Conservation (phyloP, 208 protist genomes). For the Ichthyophonus hoferi region DNA sequence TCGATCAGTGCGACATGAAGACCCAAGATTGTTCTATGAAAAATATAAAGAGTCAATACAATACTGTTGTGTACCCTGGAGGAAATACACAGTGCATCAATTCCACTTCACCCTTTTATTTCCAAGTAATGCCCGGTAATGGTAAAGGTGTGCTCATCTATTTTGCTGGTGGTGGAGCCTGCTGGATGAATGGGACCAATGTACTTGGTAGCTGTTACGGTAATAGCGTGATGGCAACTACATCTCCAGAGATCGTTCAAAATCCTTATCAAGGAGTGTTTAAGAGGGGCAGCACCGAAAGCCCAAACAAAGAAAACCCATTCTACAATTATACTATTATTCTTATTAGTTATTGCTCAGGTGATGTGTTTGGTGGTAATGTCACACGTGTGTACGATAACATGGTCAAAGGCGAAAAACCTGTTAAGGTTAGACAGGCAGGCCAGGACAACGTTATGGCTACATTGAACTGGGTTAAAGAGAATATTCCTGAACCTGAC, state of each 20-base stretch:
- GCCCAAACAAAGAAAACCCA: neutral
- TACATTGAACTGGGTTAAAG: neutral
- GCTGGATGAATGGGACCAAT: neutral
- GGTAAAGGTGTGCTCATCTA: neutral
- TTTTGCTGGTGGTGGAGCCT: neutral
- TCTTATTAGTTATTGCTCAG: neutral
- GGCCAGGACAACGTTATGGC: neutral
- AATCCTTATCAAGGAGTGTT: neutral
- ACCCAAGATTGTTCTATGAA: too few relatives aligned
- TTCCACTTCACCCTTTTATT: neutral
- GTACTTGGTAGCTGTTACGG: neutral
- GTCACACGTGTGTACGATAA: neutral
- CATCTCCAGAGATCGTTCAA: neutral
- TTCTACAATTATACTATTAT: neutral
- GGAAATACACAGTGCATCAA: neutral
- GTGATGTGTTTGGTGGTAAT: neutral
- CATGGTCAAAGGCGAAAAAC: neutral
- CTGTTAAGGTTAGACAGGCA: neutral
- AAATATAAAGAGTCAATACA: too few relatives aligned
- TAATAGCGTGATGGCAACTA: too few relatives aligned
- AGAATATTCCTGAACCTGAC: neutral
- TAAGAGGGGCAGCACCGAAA: neutral
- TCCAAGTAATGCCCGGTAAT: neutral
- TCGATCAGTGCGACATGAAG: too few relatives aligned
- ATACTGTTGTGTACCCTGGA: too few relatives aligned